Base-by-base conservation (phyloP, 2,329 filamentous ascomycete species). In the Remersonia thermophila region DNA sequence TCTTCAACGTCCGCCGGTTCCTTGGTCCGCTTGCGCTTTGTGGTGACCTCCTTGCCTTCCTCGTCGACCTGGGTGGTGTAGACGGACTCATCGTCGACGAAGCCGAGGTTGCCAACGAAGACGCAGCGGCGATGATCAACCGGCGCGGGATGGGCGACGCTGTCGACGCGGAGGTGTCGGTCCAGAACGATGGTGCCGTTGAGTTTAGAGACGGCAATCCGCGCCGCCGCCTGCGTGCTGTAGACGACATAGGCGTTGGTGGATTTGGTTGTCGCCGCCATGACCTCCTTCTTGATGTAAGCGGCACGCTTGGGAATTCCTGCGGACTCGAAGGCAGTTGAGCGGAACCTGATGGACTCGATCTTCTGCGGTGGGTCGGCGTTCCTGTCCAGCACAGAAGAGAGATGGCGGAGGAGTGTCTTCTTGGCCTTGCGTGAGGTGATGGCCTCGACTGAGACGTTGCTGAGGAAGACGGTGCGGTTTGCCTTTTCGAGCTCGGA, bases 221-320 rank as follows among this genome's bases (percentile, higher is more conserved):
- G 77, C 10, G 85, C 86, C 3, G 83, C 84, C 7, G 73, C 64
- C 1, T 73, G 59, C 2, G 82, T 84, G 30, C 77, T 80, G 63
- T 91, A 95, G 33, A 98, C 86, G 20, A 73, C 84, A 55, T 98
- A 98, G 32, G 91, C 91, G 55, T 98, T 95, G 40, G 87, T 86
- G 43, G 83, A 93, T 52, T 83, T 84, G 1, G 89, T 91, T 1
- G 93, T 98, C 14, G 84, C 76, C 42, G 83, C 79, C 80, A 95
- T 89, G 39, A 96, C 67, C 16, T 86, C 79, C 55, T 87, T 86
- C 50, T 84, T 93, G 43, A 89, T 91, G 57, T 77, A 96, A 16
- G 91, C 83, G n/a, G 89, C 91, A 44, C 89, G 83, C 63, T 94
- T 95, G 33, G 91, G 91, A 38, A 95, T 71, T 12, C 77, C 67